Evolutionary conservation across 2,329 filamentous ascomycete genomes (phyloP).

Genomic region (Fusarium sp.): DNA sequence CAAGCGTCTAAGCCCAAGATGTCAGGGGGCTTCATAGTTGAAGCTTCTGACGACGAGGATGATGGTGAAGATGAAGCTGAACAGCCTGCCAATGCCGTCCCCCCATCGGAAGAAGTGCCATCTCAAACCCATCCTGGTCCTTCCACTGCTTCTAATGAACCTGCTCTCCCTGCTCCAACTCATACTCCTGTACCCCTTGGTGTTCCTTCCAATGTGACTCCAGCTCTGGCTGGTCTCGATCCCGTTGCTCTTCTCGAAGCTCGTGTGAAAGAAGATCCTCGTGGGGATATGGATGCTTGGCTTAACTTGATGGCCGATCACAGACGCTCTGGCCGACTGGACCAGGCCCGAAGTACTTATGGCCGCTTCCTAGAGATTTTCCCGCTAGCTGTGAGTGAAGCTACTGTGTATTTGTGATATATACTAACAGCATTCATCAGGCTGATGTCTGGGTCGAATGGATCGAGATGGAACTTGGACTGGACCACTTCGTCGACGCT

Average conservation of each 20-base stretch:
- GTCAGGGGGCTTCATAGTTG: conserved; percentile 71
- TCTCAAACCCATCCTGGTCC: conserved; percentile 31
- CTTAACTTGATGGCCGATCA: conserved; percentile 87
- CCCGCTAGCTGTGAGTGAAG: conserved; percentile 83
- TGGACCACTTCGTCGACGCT: conserved; percentile 83
- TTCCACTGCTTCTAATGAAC: conserved; percentile 43
- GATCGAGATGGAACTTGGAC: conserved; percentile 87
- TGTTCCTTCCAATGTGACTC: conserved; percentile 52
- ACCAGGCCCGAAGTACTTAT: conserved; percentile 84
- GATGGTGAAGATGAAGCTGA: conserved; percentile 65
- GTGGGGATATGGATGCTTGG: conserved; percentile 94
- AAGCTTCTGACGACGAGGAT: conserved; percentile 71
- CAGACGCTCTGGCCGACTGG: conserved; percentile 82
- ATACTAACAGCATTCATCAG: conserved; percentile 63
- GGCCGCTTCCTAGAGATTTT: conserved; percentile 90
- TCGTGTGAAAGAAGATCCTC: conserved; percentile 90
- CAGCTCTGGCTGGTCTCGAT: conserved; percentile 67
- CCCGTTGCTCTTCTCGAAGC: conserved; percentile 86
- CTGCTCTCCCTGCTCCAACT: conserved; percentile 35
- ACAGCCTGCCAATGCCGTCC: conserved; percentile 46
- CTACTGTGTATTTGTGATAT: neutral
- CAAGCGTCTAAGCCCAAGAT: conserved; percentile 67
- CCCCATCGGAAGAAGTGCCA: conserved; percentile 25
- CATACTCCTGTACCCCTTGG: conserved; percentile 33
- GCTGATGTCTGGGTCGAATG: conserved; percentile 93